Percentiles rank a stretch among this genome's conserved stretches.
Conservation (phyloP, 345 rosid species). For the Microthlaspi erraticum region DNA sequence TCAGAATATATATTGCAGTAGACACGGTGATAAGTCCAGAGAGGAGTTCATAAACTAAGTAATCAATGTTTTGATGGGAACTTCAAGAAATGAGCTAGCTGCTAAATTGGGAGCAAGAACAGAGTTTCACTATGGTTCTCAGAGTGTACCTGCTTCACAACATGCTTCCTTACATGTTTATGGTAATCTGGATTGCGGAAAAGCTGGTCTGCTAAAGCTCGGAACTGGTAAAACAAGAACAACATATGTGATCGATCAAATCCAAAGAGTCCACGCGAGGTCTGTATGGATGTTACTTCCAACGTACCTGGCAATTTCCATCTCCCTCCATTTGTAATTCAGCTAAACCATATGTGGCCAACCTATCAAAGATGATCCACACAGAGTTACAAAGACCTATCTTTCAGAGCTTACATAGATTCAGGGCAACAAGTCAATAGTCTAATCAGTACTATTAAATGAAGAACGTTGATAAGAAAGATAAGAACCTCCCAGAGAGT, state of each 20-base stretch:
- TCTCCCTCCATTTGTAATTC: conserved; percentile 94
- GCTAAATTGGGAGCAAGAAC: conserved; percentile 26
- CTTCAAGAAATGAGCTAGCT: background rate
- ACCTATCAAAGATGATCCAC: conserved; percentile 48
- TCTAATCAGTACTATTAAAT: conserved; percentile 8
- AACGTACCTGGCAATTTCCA: conserved; percentile 91
- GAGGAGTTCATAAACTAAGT: conserved; percentile 7
- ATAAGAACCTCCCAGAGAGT: conserved; percentile 80
- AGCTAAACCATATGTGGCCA: conserved; percentile 79
- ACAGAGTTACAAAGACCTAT: background rate
- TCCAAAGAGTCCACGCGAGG: conserved; percentile 4
- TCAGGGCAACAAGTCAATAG: background rate
- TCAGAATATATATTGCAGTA: conserved; percentile 7
- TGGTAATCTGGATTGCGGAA: conserved; percentile 83
- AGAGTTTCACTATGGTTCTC: conserved; percentile 17
- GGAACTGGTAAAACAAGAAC: conserved; percentile 59
- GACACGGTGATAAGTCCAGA: too few relatives aligned
- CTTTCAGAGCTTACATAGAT: background rate
- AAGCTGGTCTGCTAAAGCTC: conserved; percentile 94
- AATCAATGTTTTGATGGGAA: background rate
- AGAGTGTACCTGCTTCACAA: conserved; percentile 81
- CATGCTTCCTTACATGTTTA: conserved; percentile 75
- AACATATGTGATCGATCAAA: conserved; percentile 18
- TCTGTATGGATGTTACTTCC: conserved; percentile 7
- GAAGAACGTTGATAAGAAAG: conserved; percentile 18